Percentiles rank a stretch among this genome's conserved stretches.
Evolutionary conservation across 2,329 filamentous ascomycete species (phyloP).

Genomic region (Emmonsiellopsis sp.): DNA sequence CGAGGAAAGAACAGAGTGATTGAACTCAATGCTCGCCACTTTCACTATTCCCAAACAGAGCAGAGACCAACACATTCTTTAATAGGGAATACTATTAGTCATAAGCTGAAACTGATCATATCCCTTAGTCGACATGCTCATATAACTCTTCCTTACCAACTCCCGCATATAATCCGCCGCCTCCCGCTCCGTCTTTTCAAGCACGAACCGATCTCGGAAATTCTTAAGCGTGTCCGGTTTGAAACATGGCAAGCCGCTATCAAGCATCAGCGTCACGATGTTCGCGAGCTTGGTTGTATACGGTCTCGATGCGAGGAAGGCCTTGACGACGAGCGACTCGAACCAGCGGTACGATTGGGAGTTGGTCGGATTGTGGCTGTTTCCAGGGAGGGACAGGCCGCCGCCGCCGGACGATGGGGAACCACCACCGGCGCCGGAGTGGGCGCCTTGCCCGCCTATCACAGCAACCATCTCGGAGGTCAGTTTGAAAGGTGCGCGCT

Average conservation of each 20-base stretch:
- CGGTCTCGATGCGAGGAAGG: conserved; percentile 79
- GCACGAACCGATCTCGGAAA: conserved; percentile 84
- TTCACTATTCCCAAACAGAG: background rate
- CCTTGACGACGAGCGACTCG: conserved; percentile 91
- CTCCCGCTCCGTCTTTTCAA: conserved; percentile 85
- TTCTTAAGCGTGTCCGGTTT: conserved; percentile 91
- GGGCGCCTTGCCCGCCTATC: conserved; percentile 59
- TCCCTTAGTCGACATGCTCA: conserved; percentile 82
- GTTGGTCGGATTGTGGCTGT: conserved; percentile 44
- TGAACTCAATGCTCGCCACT: background rate
- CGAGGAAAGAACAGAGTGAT: too few species aligned
- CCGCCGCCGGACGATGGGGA: conserved; percentile 11
- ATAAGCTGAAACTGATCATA: conserved; percentile 98
- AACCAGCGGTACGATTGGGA: conserved; percentile 92
- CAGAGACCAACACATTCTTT: conserved; percentile 15
- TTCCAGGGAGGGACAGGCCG: conserved; percentile 22
- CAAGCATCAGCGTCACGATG: conserved; percentile 90
- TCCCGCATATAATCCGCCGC: conserved; percentile 91
- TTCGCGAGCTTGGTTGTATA: conserved; percentile 84
- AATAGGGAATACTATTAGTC: conserved; percentile 96
- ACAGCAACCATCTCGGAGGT: conserved; percentile 98
- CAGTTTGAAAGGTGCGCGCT: conserved; percentile 96
- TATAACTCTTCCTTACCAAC: conserved; percentile 80
- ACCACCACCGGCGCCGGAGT: conserved; percentile 18
- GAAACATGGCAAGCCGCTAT: conserved; percentile 93